These are phyloP conservation scores for Fusarium sp. DNA, from an alignment of 2,329 filamentous ascomycete genomes.

Conservation along the genomic window DNA sequence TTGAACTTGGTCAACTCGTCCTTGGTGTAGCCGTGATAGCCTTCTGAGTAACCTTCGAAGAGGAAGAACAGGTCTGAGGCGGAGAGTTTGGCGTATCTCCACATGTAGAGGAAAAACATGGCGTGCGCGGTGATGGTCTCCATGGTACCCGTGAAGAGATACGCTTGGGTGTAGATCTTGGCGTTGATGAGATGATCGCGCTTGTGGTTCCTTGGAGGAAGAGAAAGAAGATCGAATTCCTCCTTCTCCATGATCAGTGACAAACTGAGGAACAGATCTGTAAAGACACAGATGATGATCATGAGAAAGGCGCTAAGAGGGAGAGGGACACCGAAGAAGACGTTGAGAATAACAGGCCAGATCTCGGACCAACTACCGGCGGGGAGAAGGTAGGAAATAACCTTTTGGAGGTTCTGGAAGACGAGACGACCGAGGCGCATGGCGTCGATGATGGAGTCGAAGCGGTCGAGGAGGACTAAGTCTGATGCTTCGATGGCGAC, in stretches of 20 bases:
- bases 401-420: constrained; percentile 56
- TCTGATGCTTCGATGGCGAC: constrained; percentile 73
- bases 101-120: constrained; percentile 67
- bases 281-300: constrained; percentile 69
- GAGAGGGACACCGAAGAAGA: constrained; percentile 65
- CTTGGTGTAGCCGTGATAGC: constrained; percentile 60
- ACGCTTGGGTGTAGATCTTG: constrained; percentile 63
- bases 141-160: constrained; percentile 64
- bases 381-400: constrained; percentile 59
- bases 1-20: constrained; percentile 61
- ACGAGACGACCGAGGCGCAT: constrained; percentile 60
- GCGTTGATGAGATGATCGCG: constrained; percentile 63
- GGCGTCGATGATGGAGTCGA: constrained; percentile 75
- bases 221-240: constrained; percentile 63
- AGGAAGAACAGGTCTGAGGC: constrained; percentile 60
- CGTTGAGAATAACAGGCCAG: constrained; percentile 66
- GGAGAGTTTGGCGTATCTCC: constrained; percentile 59
- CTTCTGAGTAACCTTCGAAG: constrained; percentile 60
- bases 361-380: constrained; percentile 67
- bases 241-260: constrained; percentile 66
- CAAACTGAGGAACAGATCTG: constrained; percentile 62
- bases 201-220: constrained; percentile 62
- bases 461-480: constrained; percentile 76
- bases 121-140: constrained; percentile 61
- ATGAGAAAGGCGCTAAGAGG: constrained; percentile 65